Base-by-base conservation (phyloP, 2,329 filamentous ascomycete species). In the Sporothrix globosa region DNA sequence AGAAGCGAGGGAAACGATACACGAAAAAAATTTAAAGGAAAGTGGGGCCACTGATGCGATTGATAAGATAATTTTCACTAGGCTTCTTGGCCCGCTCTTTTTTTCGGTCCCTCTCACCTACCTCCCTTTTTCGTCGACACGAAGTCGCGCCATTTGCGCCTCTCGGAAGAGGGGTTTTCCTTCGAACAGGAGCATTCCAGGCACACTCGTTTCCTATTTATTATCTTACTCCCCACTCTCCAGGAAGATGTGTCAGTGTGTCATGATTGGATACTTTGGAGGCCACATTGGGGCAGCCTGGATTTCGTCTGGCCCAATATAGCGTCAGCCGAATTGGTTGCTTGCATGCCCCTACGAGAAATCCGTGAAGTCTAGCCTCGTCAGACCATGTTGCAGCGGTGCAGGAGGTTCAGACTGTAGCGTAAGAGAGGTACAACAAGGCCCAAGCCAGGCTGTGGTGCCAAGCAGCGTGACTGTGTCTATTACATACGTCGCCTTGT, bases 11-110 rank as follows among this genome's bases (percentile, higher is more conserved):
- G 27, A 61, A 53, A 72, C 50, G 39, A 10, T 24, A 67, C 68
- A 70, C 60, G 44, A 67, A 50, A 24, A 50, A 54, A 21, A 34
- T 27, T 58, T 7, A 39, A n/a, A 34, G 34, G 5, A 44, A 63
- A 21, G 52, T 39, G 11, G 65, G 24, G 50, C 70, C 72, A 73
- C 73, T 70, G 73, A 74, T 74, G 68, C 73, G 73, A 74, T 76
- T 76, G 75, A 76, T 76, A 76, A 76, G 75, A 76, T 76, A 73
- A 75, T 73, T 74, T 54, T 72, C 24, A 67, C 46, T 52, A 67
- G 17, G 63, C 41, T 50, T 60, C 68, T 60, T 66, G 58, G 56
- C 70, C 44, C 46, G 27, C 41, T n/a, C 63, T 52, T 58, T 30
- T 27, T 48, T 63, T 19, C 19, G 41, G n/a, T 24, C 34, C 24